A percentile compares a stretch with the other conserved stretches of the same genome.
phyloP scores from a whole-genome alignment of 192 early-diverging fungal genomes.

The Coemansia sp. region DNA sequence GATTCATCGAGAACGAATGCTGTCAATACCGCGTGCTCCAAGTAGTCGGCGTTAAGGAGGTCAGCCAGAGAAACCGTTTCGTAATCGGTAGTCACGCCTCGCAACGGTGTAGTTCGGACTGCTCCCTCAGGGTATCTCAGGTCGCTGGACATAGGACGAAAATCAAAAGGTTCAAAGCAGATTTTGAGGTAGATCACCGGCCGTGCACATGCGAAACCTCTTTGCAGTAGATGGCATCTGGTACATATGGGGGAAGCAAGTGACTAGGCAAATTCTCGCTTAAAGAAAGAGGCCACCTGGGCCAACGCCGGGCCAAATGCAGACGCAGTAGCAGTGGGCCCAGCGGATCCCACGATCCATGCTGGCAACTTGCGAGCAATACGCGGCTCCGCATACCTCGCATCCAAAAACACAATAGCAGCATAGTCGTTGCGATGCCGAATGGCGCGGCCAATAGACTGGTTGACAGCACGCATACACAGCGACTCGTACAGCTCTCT shows the following conservation, averaged over 20 bases:
- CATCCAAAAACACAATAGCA: conserved; percentile 76
- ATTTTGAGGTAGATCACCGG: too few species aligned
- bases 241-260: background rate
- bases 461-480: conserved; percentile 92
- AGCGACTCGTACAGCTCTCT: conserved; percentile 77
- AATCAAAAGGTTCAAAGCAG: background rate
- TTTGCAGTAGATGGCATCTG: too few species aligned
- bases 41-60: conserved; percentile 6
- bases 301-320: conserved; percentile 31
- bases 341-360: conserved; percentile 56
- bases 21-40: conserved; percentile 14
- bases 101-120: conserved; percentile 16
- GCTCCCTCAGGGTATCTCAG: conserved; percentile 7
- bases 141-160: background rate
- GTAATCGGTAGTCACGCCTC: background rate
- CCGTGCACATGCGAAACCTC: too few species aligned
- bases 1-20: conserved; percentile 17
- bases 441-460: conserved; percentile 89
- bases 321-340: background rate
- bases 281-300: conserved; percentile 30
- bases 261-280: conserved; percentile 16
- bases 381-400: conserved; percentile 52
- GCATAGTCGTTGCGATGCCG: conserved; percentile 88
- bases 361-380: conserved; percentile 60
- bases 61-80: conserved; percentile 13